These are phyloP conservation scores for Tylopilus vinaceipallidus DNA, from an alignment of 768 basidiomycete species.

Conservation along the genomic window DNA sequence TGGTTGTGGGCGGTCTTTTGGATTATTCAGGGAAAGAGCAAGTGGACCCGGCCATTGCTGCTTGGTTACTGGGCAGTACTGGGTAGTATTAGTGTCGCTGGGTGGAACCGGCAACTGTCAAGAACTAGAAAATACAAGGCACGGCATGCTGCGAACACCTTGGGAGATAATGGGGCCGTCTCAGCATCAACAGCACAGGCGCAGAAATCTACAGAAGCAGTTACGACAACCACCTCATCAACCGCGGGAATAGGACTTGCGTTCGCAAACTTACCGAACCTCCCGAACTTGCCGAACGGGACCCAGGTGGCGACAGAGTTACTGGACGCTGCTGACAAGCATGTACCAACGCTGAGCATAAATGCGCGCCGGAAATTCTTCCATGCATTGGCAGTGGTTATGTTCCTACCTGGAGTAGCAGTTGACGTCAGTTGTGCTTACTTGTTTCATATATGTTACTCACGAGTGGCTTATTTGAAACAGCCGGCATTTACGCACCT, in stretches of 20 bases:
- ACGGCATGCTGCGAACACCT: conserved; percentile 35
- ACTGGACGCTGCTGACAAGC: conserved; percentile 85
- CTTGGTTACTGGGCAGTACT: conserved; percentile 84
- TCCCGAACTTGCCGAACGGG: conserved; percentile 52
- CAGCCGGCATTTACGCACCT: conserved; percentile 97
- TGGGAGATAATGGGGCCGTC: conserved; percentile 36
- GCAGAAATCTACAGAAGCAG: conserved; percentile 20
- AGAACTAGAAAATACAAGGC: conserved; percentile 68
- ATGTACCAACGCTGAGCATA: conserved; percentile 82
- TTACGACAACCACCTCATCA: conserved; percentile 10
- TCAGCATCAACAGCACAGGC: conserved; percentile 26
- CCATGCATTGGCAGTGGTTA: conserved; percentile 90
- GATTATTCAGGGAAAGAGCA: conserved; percentile 68
- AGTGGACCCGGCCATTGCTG: conserved; percentile 78
- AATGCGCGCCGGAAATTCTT: conserved; percentile 97
- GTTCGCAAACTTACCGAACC: conserved; percentile 48
- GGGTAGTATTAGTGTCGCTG: conserved; percentile 82
- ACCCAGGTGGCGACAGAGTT: conserved; percentile 60
- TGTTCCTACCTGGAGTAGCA: conserved; percentile 95
- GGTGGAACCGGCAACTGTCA: conserved; percentile 90
- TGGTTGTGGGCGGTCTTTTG: conserved; percentile 85
- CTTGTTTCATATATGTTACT: conserved; percentile 11
- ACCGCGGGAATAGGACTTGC: conserved; percentile 32
- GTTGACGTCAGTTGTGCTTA: conserved; percentile 67
- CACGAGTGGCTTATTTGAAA: conserved; percentile 6